phyloP scores from a whole-genome alignment of 305 asterid genomes.

The Fraxinus dipetala region DNA sequence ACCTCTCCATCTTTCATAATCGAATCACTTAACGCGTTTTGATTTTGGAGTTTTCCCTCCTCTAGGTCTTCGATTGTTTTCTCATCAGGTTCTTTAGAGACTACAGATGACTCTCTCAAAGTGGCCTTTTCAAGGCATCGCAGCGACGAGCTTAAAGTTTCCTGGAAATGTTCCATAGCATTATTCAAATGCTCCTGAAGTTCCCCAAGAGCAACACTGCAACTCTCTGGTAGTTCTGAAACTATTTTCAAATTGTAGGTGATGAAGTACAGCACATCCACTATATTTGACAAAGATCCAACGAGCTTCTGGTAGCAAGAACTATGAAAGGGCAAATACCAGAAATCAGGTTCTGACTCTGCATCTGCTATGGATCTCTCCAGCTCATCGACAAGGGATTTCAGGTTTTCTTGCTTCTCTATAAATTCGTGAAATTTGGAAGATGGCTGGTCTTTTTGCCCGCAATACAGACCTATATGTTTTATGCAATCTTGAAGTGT shows the following conservation, averaged over 20 bases:
- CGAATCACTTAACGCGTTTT: background rate
- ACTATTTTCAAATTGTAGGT: constrained; percentile 38
- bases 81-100: constrained; percentile 28
- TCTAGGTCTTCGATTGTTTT: constrained; percentile 41
- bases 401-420: constrained; percentile 33
- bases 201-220: constrained; percentile 27
- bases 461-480: constrained; percentile 20
- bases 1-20: constrained; percentile 19
- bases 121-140: constrained; percentile 28
- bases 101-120: constrained; percentile 15
- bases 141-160: constrained; percentile 34
- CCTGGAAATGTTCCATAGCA: constrained; percentile 36
- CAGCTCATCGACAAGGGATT: constrained; percentile 36
- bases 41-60: constrained; percentile 30
- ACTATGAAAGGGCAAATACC: constrained; percentile 65
- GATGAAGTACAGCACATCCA: constrained; percentile 45
- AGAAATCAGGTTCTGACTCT: constrained; percentile 65
- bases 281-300: constrained; percentile 35
- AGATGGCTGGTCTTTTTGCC: constrained; percentile 9
- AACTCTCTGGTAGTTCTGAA: constrained; percentile 25
- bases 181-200: constrained; percentile 36
- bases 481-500: constrained; percentile 41
- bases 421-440: constrained; percentile 26
- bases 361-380: constrained; percentile 41
- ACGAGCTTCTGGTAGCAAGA: constrained; percentile 50